phyloP scores from a whole-genome alignment of 2,329 filamentous ascomycete genomes.

The Microcera coccophila region DNA sequence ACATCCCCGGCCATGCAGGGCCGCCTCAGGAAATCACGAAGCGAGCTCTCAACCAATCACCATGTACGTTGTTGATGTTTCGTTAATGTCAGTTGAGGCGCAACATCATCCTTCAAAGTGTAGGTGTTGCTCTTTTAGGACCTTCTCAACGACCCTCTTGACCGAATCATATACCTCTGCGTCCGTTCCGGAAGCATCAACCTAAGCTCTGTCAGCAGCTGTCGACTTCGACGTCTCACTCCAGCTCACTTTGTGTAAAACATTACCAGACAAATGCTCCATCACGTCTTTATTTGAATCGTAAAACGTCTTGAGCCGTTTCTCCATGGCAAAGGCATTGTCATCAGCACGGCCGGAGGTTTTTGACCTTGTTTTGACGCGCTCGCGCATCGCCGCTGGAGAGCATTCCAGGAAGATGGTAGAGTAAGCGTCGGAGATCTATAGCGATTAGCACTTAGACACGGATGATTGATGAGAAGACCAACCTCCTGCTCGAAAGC shows the following conservation, averaged over 20 bases:
- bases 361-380: neutral
- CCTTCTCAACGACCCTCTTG: neutral
- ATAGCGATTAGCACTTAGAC: neutral
- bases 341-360: neutral
- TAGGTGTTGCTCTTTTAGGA: neutral
- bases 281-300: constrained; percentile 1
- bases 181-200: neutral
- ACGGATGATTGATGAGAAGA: neutral
- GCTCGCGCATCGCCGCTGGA: constrained; percentile 1
- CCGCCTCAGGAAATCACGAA: too few species aligned
- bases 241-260: constrained; percentile 12
- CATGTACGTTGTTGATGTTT: too few species aligned
- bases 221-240: neutral
- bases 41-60: too few species aligned
- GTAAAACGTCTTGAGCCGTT: neutral
- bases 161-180: neutral
- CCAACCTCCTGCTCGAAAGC: constrained; percentile 12
- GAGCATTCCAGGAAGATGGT: constrained; percentile 5
- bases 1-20: too few species aligned
- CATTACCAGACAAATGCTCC: constrained; percentile 10
- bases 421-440: constrained; percentile 9
- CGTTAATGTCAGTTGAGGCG: too few species aligned
- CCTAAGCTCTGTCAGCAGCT: neutral
- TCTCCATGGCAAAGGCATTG: neutral
- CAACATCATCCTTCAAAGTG: too few species aligned